phyloP scores from a whole-genome alignment of 805 yeast species.

The Yarrowia phangngaensis region DNA sequence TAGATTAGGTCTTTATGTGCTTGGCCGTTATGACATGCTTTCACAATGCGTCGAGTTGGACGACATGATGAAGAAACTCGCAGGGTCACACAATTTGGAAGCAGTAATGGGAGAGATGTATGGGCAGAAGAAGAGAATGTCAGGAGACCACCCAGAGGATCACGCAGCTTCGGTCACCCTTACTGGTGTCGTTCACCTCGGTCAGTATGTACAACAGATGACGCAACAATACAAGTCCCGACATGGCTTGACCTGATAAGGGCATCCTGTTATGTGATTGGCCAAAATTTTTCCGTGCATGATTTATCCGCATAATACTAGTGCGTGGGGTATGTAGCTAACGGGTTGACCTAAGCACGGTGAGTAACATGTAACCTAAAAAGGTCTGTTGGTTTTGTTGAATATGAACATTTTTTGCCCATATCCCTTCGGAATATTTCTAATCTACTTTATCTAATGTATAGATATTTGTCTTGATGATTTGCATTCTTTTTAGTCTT shows the following conservation, averaged over 20 bases:
- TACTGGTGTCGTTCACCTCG: constrained; percentile 27
- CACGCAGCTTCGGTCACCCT: constrained; percentile 11
- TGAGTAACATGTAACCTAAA: constrained; percentile 3
- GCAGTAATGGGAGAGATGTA: constrained; percentile 25
- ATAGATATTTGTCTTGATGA: no score
- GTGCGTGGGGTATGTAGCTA: constrained; percentile 21
- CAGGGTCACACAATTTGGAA: constrained; percentile 11
- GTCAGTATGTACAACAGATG: constrained; percentile 29
- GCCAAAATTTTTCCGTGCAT: constrained; percentile 16
- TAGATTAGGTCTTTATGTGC: constrained; percentile 40
- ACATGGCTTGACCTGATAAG: constrained; percentile 18
- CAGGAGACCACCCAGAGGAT: constrained; percentile 1
- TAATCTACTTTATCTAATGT: background rate
- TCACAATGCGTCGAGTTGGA: constrained; percentile 27
- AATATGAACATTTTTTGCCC: background rate
- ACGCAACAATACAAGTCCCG: constrained; percentile 25
- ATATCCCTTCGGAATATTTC: background rate
- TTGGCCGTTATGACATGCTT: constrained; percentile 34
- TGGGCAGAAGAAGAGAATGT: constrained; percentile 8
- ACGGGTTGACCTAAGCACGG: constrained; percentile 1
- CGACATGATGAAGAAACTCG: constrained; percentile 27
- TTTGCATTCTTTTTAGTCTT: no score
- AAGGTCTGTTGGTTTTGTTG: background rate
- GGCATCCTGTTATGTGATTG: constrained; percentile 11
- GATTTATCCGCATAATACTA: constrained; percentile 21